Percentiles rank a stretch among this genome's conserved stretches.
Evolutionary conservation across 345 rosid genomes (phyloP).

Genomic region (Cochlearia excelsa): DNA sequence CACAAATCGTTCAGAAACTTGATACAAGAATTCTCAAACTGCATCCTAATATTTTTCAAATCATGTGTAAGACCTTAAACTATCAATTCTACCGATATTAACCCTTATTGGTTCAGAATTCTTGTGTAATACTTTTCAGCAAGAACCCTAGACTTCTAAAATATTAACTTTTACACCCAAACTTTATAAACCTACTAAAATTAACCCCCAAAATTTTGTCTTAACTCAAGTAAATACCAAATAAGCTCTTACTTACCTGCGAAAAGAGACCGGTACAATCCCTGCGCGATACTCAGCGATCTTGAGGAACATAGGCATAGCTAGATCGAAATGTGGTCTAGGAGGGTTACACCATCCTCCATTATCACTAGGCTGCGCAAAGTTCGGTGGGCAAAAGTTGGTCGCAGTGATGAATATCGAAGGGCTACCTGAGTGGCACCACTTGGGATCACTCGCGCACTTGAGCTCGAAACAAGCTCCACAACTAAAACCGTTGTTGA

Average conservation of each 20-base stretch:
- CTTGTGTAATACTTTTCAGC: not conserved
- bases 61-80: not conserved
- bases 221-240: not conserved
- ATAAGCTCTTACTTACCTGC: slow-evolving; percentile 47
- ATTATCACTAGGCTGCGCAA: slow-evolving; percentile 53
- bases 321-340: slow-evolving; percentile 63
- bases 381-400: slow-evolving; percentile 63
- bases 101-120: not conserved
- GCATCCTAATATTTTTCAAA: not conserved
- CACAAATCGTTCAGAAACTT: not conserved
- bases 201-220: not conserved
- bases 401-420: slow-evolving; percentile 63
- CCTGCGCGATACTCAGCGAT: slow-evolving; percentile 76
- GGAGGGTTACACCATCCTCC: slow-evolving; percentile 91
- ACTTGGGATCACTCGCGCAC: slow-evolving; percentile 50
- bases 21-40: not conserved
- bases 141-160: not conserved
- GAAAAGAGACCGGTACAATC: slow-evolving; percentile 67
- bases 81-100: not conserved
- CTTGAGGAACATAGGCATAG: slow-evolving; percentile 76
- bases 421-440: slow-evolving; percentile 65
- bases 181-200: not conserved
- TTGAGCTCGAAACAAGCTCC: slow-evolving; percentile 73
- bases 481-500: slow-evolving; percentile 65
- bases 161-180: slow-evolving; percentile 4